These are phyloP conservation scores for Cunninghamia lanceolata DNA, from an alignment of 75 land plant genomes.

Conservation along the genomic window DNA sequence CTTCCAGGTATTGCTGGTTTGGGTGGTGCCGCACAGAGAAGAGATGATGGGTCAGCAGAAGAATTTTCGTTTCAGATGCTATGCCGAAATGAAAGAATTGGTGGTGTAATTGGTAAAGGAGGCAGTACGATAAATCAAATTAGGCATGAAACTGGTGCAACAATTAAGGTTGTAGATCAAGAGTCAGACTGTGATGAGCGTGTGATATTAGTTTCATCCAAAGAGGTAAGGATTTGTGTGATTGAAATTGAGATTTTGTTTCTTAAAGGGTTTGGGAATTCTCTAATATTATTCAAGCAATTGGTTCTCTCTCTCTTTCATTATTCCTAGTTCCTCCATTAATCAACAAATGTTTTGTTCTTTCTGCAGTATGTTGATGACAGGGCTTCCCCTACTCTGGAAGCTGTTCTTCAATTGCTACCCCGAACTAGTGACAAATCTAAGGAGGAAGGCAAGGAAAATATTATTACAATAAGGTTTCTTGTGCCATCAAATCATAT, in stretches of 20 bases:
- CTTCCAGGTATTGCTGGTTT: constrained; percentile 19
- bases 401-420: constrained; percentile 83
- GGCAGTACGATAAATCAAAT: constrained; percentile 78
- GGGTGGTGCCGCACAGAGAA: neutral
- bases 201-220: constrained; percentile 59
- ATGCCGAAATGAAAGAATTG: constrained; percentile 89
- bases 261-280: too few relatives aligned
- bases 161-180: constrained; percentile 72
- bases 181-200: constrained; percentile 70
- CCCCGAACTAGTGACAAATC: constrained; percentile 48
- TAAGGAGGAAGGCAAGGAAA: constrained; percentile 58
- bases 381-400: constrained; percentile 68
- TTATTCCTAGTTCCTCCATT: neutral
- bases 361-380: constrained; percentile 47
- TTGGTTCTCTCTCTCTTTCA: neutral
- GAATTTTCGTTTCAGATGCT: constrained; percentile 70
- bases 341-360: neutral
- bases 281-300: too few relatives aligned
- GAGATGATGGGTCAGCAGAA: constrained; percentile 29
- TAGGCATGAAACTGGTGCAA: constrained; percentile 84
- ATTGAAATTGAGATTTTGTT: neutral
- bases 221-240: constrained; percentile 53
- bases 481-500: constrained; percentile 88
- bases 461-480: constrained; percentile 49
- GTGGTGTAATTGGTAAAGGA: constrained; percentile 92